Conservation (phyloP, 2,329 filamentous ascomycete genomes). For the Periconia digitata region DNA sequence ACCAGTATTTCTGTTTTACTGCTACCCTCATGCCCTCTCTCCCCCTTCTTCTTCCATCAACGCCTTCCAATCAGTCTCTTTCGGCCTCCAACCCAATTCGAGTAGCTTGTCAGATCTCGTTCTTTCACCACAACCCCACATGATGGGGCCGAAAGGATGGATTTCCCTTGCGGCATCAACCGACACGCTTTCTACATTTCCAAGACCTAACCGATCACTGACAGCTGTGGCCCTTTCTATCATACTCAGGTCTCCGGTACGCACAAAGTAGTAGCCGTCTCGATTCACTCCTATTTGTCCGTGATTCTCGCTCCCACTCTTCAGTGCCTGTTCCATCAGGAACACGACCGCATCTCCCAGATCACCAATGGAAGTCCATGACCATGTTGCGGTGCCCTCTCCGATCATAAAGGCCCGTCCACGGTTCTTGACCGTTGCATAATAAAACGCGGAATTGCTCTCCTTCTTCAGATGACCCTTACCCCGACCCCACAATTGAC, state of each 20-base stretch:
- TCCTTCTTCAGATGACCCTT: slow-evolving; percentile 17
- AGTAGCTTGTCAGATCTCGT: slow-evolving; percentile 15
- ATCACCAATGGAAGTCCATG: slow-evolving; percentile 15
- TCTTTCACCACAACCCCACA: slow-evolving; percentile 16
- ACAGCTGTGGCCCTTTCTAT: slow-evolving; percentile 17
- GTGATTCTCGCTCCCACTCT: slow-evolving; percentile 12
- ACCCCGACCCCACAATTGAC: slow-evolving; percentile 12
- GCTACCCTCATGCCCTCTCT: slow-evolving; percentile 17
- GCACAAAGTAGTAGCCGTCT: slow-evolving; percentile 17
- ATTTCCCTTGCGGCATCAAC: slow-evolving; percentile 12
- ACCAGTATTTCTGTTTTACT: slow-evolving; percentile 12
- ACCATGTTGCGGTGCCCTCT: slow-evolving; percentile 14
- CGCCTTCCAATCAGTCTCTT: slow-evolving; percentile 16
- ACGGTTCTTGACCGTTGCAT: slow-evolving; percentile 14
- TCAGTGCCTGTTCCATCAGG: slow-evolving; percentile 16
- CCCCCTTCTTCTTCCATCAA: slow-evolving; percentile 15
- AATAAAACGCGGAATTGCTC: slow-evolving; percentile 15
- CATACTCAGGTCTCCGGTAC: slow-evolving; percentile 15
- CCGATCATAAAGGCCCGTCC: slow-evolving; percentile 14
- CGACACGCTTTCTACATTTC: slow-evolving; percentile 13
- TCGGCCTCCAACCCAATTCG: slow-evolving; percentile 15
- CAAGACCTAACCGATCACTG: slow-evolving; percentile 15
- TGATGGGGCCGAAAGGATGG: slow-evolving; percentile 15
- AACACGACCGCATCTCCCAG: slow-evolving; percentile 16
- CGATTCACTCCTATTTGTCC: slow-evolving; percentile 14